These are phyloP conservation scores for Lunasporangiospora selenospora DNA, from an alignment of 192 early-diverging fungal genomes.

Conservation along the genomic window DNA sequence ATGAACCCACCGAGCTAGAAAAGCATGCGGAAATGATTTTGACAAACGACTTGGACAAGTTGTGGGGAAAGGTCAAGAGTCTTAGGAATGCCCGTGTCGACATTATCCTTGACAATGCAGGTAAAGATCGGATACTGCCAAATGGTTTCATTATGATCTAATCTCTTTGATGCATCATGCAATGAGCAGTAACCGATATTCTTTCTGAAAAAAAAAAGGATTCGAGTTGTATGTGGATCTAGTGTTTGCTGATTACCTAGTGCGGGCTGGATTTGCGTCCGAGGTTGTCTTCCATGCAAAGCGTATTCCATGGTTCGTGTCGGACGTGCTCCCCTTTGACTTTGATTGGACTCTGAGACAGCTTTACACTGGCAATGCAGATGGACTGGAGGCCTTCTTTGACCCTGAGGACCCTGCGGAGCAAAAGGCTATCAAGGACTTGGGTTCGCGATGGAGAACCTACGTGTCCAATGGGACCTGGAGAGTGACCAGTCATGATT, in stretches of 20 bases:
- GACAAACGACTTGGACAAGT: constrained; percentile 71
- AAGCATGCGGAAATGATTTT: constrained; percentile 68
- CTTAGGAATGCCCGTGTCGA: constrained; percentile 71
- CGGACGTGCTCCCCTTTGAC: constrained; percentile 86
- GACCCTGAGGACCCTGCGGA: constrained; percentile 34
- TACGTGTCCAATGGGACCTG: constrained; percentile 71
- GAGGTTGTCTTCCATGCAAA: constrained; percentile 87
- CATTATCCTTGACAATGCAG: constrained; percentile 91
- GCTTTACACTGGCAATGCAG: constrained; percentile 3
- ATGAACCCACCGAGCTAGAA: constrained; percentile 47
- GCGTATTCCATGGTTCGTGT: constrained; percentile 95
- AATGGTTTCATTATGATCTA: no score
- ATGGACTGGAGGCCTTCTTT: constrained; percentile 45
- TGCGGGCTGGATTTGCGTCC: constrained; percentile 67
- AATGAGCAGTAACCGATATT: no score
- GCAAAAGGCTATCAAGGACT: constrained; percentile 51
- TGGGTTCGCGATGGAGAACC: constrained; percentile 70
- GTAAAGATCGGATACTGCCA: constrained; percentile 49
- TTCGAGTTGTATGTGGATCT: constrained; percentile 93
- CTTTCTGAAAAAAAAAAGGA: no score
- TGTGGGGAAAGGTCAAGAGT: constrained; percentile 64
- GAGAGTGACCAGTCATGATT: constrained; percentile 72
- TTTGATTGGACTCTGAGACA: constrained; percentile 74
- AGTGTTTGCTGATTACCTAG: constrained; percentile 84
- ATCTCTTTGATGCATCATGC: no score